These are phyloP conservation scores for Pichia eremophila DNA, from an alignment of 805 yeast species.

Conservation along the genomic window DNA sequence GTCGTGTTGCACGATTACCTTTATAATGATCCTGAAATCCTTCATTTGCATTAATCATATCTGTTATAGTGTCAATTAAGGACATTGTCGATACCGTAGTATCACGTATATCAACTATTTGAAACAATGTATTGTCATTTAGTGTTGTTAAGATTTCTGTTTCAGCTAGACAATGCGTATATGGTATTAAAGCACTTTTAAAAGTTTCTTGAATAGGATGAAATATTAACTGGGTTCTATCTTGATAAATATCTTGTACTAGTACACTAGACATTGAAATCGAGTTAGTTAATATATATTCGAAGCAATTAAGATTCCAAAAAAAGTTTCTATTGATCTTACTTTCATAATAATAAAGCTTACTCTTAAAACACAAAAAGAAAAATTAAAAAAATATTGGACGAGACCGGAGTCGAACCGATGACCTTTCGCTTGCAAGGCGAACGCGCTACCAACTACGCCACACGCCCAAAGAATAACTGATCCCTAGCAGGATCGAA, in stretches of 20 bases:
- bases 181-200: conserved; percentile 1
- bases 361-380: neutral
- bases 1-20: neutral
- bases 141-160: conserved; percentile 1
- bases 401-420: conserved; percentile 74
- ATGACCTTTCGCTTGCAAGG: conserved; percentile 38
- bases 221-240: neutral
- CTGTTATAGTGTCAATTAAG: conserved; percentile 48
- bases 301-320: no score
- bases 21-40: conserved; percentile 46
- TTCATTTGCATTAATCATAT: conserved; percentile 45
- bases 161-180: conserved; percentile 6
- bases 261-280: neutral
- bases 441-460: conserved; percentile 71
- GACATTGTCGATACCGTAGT: conserved; percentile 39
- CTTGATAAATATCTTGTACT: conserved; percentile 5
- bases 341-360: no score
- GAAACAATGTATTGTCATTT: conserved; percentile 30
- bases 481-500: conserved; percentile 79
- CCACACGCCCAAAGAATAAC: conserved; percentile 51
- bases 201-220: neutral
- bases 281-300: no score
- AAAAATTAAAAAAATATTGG: conserved; percentile 29
- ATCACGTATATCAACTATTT: conserved; percentile 48
- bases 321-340: no score